Evolutionary conservation across 441 rosid species (phyloP).

Genomic region (Jatropha multifida): DNA sequence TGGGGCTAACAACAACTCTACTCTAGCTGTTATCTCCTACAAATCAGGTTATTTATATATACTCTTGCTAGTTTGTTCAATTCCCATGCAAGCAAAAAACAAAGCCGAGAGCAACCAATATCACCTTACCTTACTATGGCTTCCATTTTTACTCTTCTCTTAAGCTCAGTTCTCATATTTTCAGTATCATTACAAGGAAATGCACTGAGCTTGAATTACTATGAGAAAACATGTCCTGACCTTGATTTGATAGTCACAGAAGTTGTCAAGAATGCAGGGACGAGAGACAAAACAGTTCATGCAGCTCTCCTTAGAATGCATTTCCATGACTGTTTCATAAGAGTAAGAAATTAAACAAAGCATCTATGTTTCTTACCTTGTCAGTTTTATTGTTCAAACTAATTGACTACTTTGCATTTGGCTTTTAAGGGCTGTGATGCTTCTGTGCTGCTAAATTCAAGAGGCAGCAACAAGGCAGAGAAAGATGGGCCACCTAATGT

Average conservation of each 20-base stretch:
- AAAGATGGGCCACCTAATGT: conserved; percentile 40
- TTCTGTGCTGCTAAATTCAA: conserved; percentile 56
- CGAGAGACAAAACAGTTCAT: conserved; percentile 40
- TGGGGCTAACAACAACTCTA: conserved; percentile 12
- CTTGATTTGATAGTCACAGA: conserved; percentile 47
- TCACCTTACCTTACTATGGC: conserved; percentile 23
- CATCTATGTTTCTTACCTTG: neutral
- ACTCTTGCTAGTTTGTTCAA: neutral
- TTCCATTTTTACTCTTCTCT: conserved; percentile 18
- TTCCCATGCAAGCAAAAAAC: neutral
- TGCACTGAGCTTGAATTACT: conserved; percentile 55
- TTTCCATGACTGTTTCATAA: conserved; percentile 78
- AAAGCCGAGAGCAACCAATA: neutral
- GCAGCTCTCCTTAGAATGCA: conserved; percentile 69
- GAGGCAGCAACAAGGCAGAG: conserved; percentile 53
- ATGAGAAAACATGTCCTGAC: conserved; percentile 48
- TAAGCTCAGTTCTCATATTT: conserved; percentile 32
- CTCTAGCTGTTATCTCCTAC: neutral
- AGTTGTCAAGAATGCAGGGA: conserved; percentile 41
- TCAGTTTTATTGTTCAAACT: neutral
- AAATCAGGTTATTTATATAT: conserved; percentile 22
- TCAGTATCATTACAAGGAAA: conserved; percentile 22
- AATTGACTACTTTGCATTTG: neutral
- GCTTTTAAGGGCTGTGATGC: conserved; percentile 68
- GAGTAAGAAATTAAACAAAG: conserved; percentile 34